A percentile compares a stretch with the other conserved stretches of the same genome.
Evolutionary conservation across 306 rosid species (phyloP).

Genomic region (Trichosanthes truncata): DNA sequence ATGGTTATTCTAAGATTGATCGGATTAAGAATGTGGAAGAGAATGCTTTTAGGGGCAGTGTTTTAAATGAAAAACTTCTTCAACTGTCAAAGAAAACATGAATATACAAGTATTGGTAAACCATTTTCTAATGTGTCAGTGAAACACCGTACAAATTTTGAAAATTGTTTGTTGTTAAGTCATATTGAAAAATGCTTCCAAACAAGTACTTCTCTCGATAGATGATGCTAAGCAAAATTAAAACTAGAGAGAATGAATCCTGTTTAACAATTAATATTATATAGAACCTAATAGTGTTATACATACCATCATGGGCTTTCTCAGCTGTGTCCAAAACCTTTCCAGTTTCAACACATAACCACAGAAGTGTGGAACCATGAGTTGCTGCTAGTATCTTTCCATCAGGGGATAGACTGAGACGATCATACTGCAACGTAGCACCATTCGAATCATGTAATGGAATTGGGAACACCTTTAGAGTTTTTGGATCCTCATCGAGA

Average conservation of each 20-base stretch:
- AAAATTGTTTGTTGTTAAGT: neutral
- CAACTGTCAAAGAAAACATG: neutral
- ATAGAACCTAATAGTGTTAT: slow-evolving; percentile 7
- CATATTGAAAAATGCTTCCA: neutral
- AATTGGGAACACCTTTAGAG: slow-evolving; percentile 77
- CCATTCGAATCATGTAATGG: slow-evolving; percentile 68
- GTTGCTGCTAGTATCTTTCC: slow-evolving; percentile 75
- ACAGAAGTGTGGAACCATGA: slow-evolving; percentile 83
- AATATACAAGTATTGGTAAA: neutral
- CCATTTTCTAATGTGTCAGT: neutral
- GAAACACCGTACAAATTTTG: neutral
- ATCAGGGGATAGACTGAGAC: slow-evolving; percentile 72
- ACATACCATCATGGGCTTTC: slow-evolving; percentile 93
- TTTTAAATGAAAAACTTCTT: neutral
- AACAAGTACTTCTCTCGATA: neutral
- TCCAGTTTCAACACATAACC: slow-evolving; percentile 82
- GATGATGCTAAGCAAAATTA: neutral
- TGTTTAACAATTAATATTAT: neutral
- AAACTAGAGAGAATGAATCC: neutral
- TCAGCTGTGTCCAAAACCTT: slow-evolving; percentile 89
- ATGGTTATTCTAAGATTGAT: too few relatives aligned
- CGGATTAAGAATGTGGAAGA: too few relatives aligned
- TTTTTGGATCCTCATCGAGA: slow-evolving; percentile 92
- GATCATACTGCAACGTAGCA: slow-evolving; percentile 59
- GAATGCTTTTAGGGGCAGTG: neutral